Conservation (phyloP, 2,329 filamentous ascomycete genomes). For the Hymenoscyphus infarciens region DNA sequence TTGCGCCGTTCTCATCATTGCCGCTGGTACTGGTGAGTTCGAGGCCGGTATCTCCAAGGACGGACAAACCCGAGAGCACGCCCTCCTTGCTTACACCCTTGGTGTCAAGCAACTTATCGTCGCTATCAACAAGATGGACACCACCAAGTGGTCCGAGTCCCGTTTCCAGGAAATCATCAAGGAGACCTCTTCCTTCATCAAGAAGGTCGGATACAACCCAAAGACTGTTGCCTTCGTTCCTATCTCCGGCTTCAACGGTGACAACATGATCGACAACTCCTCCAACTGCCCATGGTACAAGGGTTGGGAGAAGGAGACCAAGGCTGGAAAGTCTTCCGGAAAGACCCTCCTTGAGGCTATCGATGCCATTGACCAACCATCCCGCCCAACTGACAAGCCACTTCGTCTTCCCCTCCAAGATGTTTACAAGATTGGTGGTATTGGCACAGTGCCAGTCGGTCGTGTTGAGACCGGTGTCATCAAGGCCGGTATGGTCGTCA, state of each 20-base stretch:
- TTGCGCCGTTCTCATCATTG: constrained; percentile 99
- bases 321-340: constrained; percentile 77
- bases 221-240: constrained; percentile 98
- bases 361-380: constrained; percentile 87
- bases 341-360: constrained; percentile 99
- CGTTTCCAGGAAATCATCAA: constrained; percentile 99
- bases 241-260: constrained; percentile 99
- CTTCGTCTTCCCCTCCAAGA: constrained; percentile 99
- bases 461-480: constrained; percentile 99
- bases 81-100: constrained; percentile 98
- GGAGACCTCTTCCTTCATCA: constrained; percentile 99
- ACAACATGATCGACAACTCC: constrained; percentile 96
- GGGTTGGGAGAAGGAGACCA: constrained; percentile 99
- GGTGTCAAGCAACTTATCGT: constrained; percentile 99
- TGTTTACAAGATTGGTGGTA: constrained; percentile 99
- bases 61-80: constrained; percentile 99
- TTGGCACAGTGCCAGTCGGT: constrained; percentile 98
- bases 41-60: constrained; percentile 99
- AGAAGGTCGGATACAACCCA: constrained; percentile 99
- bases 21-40: constrained; percentile 99
- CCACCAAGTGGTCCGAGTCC: constrained; percentile 93
- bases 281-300: constrained; percentile 99
- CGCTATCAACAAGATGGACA: constrained; percentile 99
- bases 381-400: constrained; percentile 96
- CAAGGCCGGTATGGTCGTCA: constrained; percentile 90